These are phyloP conservation scores for Fusarium nodosum DNA, from an alignment of 2,329 filamentous ascomycete genomes.

Conservation along the genomic window DNA sequence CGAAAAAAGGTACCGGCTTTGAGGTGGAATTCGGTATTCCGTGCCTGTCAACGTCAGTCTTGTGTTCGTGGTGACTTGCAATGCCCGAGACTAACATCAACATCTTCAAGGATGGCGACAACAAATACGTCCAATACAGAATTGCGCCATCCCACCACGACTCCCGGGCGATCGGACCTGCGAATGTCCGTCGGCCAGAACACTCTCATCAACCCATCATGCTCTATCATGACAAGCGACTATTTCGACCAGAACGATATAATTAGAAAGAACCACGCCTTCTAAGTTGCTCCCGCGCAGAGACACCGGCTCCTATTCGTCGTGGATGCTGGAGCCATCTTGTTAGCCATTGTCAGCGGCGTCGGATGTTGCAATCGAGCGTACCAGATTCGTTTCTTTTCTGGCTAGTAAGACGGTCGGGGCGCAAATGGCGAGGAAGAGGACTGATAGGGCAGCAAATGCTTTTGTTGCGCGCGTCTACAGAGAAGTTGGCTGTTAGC, in stretches of 20 bases:
- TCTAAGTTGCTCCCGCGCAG: slow-evolving; percentile 93
- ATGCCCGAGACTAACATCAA: slow-evolving; percentile 74
- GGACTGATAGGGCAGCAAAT: slow-evolving; percentile 82
- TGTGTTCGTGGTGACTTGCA: not conserved
- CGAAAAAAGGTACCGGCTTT: slow-evolving; percentile 86
- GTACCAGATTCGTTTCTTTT: slow-evolving; percentile 83
- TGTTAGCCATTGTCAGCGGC: slow-evolving; percentile 44
- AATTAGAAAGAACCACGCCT: slow-evolving; percentile 92
- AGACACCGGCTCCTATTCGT: slow-evolving; percentile 82
- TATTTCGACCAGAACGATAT: slow-evolving; percentile 46
- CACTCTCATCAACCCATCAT: slow-evolving; percentile 94
- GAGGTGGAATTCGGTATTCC: slow-evolving; percentile 89
- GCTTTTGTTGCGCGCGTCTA: slow-evolving; percentile 89
- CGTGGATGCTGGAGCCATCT: slow-evolving; percentile 78
- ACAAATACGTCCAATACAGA: slow-evolving; percentile 92
- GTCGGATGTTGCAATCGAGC: slow-evolving; percentile 46
- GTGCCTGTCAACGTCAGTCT: slow-evolving; percentile 65
- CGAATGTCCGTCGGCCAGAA: slow-evolving; percentile 96
- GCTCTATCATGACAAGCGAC: slow-evolving; percentile 72
- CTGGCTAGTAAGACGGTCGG: slow-evolving; percentile 87
- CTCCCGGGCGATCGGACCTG: slow-evolving; percentile 78
- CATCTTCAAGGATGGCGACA: slow-evolving; percentile 88
- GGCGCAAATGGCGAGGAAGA: slow-evolving; percentile 87
- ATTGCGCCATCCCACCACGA: slow-evolving; percentile 96
- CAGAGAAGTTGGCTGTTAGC: slow-evolving; percentile 14